Evolutionary conservation across 495 filamentous ascomycete genomes (phyloP).

Genomic region (Annulohypoxylon bovei): DNA sequence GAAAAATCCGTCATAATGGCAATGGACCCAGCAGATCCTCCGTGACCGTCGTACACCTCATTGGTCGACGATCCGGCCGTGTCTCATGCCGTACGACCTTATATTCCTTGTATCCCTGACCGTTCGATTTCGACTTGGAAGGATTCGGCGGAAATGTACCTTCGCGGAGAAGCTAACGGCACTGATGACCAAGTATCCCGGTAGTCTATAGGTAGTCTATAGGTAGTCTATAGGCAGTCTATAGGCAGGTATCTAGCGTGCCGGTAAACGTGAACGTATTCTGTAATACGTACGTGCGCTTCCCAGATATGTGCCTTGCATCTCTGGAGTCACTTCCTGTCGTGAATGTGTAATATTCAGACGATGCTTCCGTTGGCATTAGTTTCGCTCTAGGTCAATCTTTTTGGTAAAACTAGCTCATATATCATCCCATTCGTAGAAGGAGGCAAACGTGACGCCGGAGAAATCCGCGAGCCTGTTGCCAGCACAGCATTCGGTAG

Average conservation of each 20-base stretch:
- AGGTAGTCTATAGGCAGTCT: background rate
- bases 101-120: constrained; percentile 22
- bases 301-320: constrained; percentile 3
- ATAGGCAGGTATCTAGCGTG: background rate
- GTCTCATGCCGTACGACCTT: constrained; percentile 35
- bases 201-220: background rate
- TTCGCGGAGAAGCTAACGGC: constrained; percentile 12
- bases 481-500: background rate
- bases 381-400: background rate
- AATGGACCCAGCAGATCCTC: constrained; percentile 19
- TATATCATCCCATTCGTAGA: background rate
- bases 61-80: constrained; percentile 29
- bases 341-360: background rate
- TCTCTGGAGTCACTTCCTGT: constrained; percentile 6
- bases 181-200: constrained; percentile 4
- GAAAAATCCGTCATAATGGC: constrained; percentile 22
- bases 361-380: background rate
- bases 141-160: constrained; percentile 12
- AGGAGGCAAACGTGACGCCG: background rate
- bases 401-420: background rate
- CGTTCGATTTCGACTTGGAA: constrained; percentile 17
- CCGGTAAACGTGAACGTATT: background rate
- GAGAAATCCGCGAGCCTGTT: background rate
- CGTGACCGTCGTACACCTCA: background rate
- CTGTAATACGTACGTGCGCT: background rate